Base-by-base conservation (phyloP, 495 filamentous ascomycete species). In the Daldinia childiae region DNA sequence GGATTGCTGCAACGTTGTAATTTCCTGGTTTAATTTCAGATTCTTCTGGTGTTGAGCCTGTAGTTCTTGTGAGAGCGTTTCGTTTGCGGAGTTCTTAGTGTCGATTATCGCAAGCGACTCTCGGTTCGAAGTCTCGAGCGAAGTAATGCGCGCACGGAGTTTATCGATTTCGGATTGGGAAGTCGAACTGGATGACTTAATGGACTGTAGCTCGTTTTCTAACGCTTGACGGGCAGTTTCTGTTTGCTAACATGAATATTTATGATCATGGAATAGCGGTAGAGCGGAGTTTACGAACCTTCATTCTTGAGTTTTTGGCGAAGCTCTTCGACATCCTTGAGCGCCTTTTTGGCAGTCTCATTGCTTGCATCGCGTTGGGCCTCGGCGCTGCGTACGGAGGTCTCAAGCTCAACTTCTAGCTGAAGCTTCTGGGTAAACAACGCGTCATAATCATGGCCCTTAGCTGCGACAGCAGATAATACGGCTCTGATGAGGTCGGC, bases 321-420 rank as follows among this genome's bases (percentile, higher is more conserved):
- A 17, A 97, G 80, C 43, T 91, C 90, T 64, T 92, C 88, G 2
- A 92, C 88, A 66, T 97, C 93, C 43, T 91, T 90, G 66, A 92
- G 85, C 7, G 90, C 90, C 76, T 94, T 95, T 71, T 97, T 94
- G 12, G 93, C 82, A 3, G 90, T 89, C 38, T 85, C 82, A 77
- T 94, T 97, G 81, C 97, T 87, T 17, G 89, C 88, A 72, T 93
- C 90, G 73, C 89, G 87, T 78, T 92, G 91, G 15, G 90, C 89
- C 75, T 98, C 95, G 43, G 89, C 90, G 64, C 85, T 90, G 41
- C 92, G 89, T 15, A 96, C 90, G 27, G 90, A 89, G 80, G 91
- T 94, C 78, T 98, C 95, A 9, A 98, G 84, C 81, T 98, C 95
- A n/a, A 98, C 93, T 63, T 94, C 92, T 15, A 91, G 78, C 58